Base-by-base conservation (phyloP, 2,329 filamentous ascomycete species). In the Aspergillus sp. region DNA sequence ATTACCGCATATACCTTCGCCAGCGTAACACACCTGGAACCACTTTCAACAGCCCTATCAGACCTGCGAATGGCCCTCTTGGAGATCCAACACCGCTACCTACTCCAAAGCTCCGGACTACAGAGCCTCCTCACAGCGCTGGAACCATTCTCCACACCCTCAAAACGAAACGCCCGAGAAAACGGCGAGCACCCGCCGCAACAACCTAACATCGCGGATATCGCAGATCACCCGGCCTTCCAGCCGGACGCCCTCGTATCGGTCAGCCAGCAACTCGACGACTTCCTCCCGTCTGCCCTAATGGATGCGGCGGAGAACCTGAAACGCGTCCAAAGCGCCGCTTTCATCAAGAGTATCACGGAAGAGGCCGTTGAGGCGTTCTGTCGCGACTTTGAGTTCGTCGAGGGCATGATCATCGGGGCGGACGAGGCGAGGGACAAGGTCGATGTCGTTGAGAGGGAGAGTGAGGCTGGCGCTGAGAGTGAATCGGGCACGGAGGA, bases 281-380 rank as follows among this genome's bases (percentile, higher is more conserved):
- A 86, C 39, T 98, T 96, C 61, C 67, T 98, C 15, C 88, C 91
- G 0, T 93, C 86, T 1, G 91, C 89, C 2, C 70, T 94, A 17
- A 89, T 95, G 69, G 91, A 98, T 54, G 88, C 88, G 2, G 78
- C 84, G 47, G 82, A 91, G 31, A 84, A 86, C 39, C 60, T 96
- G 15, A 80, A 80, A 42, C 68, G 75, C 26, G 63, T 98, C 1
- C 78, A 82, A 40, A 82, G 84, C 48, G 74, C 82, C 1, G 70
- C 69, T 8, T 63, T 93, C 36, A 80, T 82, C 10, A 75, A 84
- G 29, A 69, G 78, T 29, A 74, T 94, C 30, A 91, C 85, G 0
- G 84, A 93, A 47, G 75, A 82, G 42, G 89, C 88, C 0, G 83
- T 86, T 1, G 79, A 85, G 45, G 71, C 67, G 33, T 98, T 98